Base-by-base conservation (phyloP, 345 rosid species). In the Syzygium aqueum region DNA sequence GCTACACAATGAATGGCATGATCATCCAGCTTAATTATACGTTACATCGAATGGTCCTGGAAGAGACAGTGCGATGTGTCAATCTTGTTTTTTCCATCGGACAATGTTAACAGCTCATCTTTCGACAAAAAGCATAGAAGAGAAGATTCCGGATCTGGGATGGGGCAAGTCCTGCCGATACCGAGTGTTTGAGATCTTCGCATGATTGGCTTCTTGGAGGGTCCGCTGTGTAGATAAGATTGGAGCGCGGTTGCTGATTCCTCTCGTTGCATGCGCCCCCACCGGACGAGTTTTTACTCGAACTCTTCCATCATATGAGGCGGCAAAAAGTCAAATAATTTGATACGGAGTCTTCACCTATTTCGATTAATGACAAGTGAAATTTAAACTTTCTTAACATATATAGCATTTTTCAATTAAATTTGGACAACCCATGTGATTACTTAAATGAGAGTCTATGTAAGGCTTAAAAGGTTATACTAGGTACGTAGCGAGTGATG, bases 1-100 rank as follows among this genome's bases (percentile, higher is more conserved):
- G 25, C 43, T 19, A 3, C 80, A 40, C 5, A 9, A 10, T 5
- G 49, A 33, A 33, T 33, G 46, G 19, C 80, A 5, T 1, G 25
- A 9, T 22, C 49, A 9, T 17, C 25, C 49, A 73, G 25, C 46
- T 67, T 17, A 19, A 33, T 67, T 21, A 9, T 33, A 67, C 46
- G 25, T 2, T 10, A 19, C 46, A 19, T 67, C 46, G 46, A 33
- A 33, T 10, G 33, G 80, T 67, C 80, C 49, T 67, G 12, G 80
- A 4, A 11, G 80, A 33, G 46, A 67, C 46, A 40, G 4, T 40
- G 80, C 80, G 80, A 19, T 1, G 49, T 67, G 2, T 9, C 80
- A 53, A 57, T 87, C 89, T 73, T 77, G 85, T 84, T 83, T 83
- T 88, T 25, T 46, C 57, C 82, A 11, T 22, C 40, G 5, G 87